Percentiles rank a stretch among this genome's conserved stretches.
These are phyloP conservation scores for Lactarius sp. DNA, from an alignment of 768 basidiomycete species.

Conservation along the genomic window DNA sequence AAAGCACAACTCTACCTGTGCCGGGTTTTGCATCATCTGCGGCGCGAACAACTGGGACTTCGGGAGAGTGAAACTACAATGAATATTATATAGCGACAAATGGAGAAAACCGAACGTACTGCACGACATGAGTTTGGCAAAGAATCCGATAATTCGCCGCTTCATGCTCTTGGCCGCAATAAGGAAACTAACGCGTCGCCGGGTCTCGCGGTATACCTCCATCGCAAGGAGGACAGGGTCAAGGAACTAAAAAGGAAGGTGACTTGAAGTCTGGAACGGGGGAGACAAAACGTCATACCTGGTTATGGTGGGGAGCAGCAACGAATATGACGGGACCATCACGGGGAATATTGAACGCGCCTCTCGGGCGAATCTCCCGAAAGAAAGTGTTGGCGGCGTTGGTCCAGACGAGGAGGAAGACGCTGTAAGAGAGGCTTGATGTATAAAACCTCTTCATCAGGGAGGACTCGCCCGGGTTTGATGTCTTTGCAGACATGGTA, in stretches of 20 bases:
- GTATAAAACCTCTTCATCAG: constrained; percentile 14
- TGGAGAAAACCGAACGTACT: constrained; percentile 49
- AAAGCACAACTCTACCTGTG: constrained; percentile 64
- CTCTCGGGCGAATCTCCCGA: constrained; percentile 87
- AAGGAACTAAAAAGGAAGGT: constrained; percentile 59
- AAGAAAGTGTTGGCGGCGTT: constrained; percentile 89
- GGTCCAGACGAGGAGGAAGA: constrained; percentile 78
- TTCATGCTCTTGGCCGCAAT: constrained; percentile 88
- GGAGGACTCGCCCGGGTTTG: not conserved
- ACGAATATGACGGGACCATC: constrained; percentile 92
- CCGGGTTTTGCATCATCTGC: constrained; percentile 80
- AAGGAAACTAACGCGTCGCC: constrained; percentile 76
- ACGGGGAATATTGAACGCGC: constrained; percentile 87
- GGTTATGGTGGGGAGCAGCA: constrained; percentile 89
- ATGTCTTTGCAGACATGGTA: not conserved
- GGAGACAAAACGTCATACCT: constrained; percentile 42
- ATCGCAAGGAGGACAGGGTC: constrained; percentile 82
- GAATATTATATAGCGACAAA: not conserved
- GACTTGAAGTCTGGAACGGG: not conserved
- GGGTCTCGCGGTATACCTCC: constrained; percentile 78
- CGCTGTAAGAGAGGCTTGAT: constrained; percentile 52
- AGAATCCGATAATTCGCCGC: constrained; percentile 66
- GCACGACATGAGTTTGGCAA: constrained; percentile 77
- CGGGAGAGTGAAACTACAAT: not conserved
- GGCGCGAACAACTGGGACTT: constrained; percentile 92